These are phyloP conservation scores for Casaregolazyma lundiana DNA, from an alignment of 1,139 yeast species.

Conservation along the genomic window DNA sequence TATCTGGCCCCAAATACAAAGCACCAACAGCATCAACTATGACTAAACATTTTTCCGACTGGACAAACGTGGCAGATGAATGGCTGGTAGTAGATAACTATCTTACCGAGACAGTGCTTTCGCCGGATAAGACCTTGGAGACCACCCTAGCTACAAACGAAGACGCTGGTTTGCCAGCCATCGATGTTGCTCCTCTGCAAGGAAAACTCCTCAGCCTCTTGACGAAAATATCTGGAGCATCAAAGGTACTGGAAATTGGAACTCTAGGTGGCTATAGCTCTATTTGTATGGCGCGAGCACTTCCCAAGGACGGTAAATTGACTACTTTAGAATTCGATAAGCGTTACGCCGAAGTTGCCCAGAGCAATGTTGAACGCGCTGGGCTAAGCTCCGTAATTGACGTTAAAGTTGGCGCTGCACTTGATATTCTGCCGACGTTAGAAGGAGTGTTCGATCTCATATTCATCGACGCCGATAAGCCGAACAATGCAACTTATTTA, in stretches of 20 bases:
- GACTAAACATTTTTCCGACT: too few species aligned
- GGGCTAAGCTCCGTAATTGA: conserved; percentile 20
- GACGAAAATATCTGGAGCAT: conserved; percentile 15
- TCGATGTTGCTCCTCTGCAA: conserved; percentile 16
- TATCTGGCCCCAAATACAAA: too few species aligned
- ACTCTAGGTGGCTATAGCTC: conserved; percentile 22
- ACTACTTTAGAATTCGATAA: conserved; percentile 18
- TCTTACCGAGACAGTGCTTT: too few species aligned
- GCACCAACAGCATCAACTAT: too few species aligned
- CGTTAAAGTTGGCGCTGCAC: conserved; percentile 21
- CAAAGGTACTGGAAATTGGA: conserved; percentile 17
- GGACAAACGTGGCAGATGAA: too few species aligned
- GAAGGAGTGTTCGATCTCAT: conserved; percentile 15
- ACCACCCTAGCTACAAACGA: background rate
- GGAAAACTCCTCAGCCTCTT: conserved; percentile 17
- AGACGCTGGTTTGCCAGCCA: conserved; percentile 15
- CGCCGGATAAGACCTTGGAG: too few species aligned
- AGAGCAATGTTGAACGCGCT: conserved; percentile 17
- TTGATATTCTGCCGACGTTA: conserved; percentile 12
- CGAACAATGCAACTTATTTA: conserved; percentile 16
- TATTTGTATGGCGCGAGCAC: conserved; percentile 18
- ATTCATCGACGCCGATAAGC: conserved; percentile 21
- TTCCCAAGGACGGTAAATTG: conserved; percentile 19
- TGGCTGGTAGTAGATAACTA: too few species aligned
- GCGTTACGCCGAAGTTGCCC: conserved; percentile 20